Percentiles rank a stretch among this genome's conserved stretches.
phyloP scores from a whole-genome alignment of 148 eudicot species.

The Rhododendron henanense region DNA sequence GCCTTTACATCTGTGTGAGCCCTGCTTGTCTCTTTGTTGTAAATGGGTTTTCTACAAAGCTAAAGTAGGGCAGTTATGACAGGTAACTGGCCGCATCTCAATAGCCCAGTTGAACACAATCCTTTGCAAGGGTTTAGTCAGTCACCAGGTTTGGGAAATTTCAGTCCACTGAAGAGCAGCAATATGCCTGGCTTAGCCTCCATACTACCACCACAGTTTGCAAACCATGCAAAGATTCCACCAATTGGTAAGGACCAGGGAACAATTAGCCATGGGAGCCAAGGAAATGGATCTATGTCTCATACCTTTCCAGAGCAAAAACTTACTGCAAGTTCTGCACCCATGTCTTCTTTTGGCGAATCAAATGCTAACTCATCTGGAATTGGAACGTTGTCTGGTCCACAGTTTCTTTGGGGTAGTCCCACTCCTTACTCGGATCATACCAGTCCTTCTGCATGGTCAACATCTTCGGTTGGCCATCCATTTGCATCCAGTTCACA shows the following conservation, averaged over 20 bases:
- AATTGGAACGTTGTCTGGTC: conserved; percentile 44
- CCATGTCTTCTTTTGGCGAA: conserved; percentile 34
- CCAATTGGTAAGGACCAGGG: conserved; percentile 48
- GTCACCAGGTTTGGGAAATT: conserved; percentile 25
- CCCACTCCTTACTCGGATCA: conserved; percentile 32
- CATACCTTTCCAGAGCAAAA: conserved; percentile 31
- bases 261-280: conserved; percentile 19
- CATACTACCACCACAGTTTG: conserved; percentile 27
- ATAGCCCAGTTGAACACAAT: conserved; percentile 42
- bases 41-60: background rate
- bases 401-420: conserved; percentile 62
- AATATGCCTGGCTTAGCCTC: conserved; percentile 41
- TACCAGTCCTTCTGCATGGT: conserved; percentile 35
- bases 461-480: conserved; percentile 29
- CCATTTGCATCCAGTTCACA: conserved; percentile 22
- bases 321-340: conserved; percentile 31
- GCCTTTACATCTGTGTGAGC: background rate
- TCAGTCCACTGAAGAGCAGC: conserved; percentile 37
- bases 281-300: conserved; percentile 13
- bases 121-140: conserved; percentile 38
- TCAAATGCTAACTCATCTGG: conserved; percentile 30
- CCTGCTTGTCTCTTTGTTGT: background rate
- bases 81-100: conserved; percentile 47
- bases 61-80: conserved; percentile 5
- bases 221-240: conserved; percentile 41